A percentile compares a stretch with the other conserved stretches of the same genome.
Evolutionary conservation across 768 basidiomycete genomes (phyloP).

Genomic region (Chalciporus chontae): DNA sequence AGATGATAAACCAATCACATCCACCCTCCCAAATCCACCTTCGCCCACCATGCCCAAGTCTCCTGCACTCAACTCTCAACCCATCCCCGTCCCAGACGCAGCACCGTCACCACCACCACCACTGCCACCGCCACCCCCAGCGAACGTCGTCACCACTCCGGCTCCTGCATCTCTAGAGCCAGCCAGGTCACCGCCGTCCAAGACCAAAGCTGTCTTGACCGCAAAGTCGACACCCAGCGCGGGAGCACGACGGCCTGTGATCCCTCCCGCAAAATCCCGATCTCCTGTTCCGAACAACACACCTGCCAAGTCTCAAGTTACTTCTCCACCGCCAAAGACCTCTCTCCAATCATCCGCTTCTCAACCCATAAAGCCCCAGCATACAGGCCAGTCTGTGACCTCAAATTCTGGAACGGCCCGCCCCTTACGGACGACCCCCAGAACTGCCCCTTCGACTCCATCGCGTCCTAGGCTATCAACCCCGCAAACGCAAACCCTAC

Average conservation of each 20-base stretch:
- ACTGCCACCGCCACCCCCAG: constrained; percentile 17
- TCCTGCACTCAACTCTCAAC: constrained; percentile 28
- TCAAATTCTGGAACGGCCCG: constrained; percentile 32
- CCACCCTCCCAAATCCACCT: constrained; percentile 36
- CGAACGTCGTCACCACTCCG: constrained; percentile 17
- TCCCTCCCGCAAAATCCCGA: constrained; percentile 31
- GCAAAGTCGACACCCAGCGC: constrained; percentile 24
- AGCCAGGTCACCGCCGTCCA: constrained; percentile 19
- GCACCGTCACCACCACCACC: neutral
- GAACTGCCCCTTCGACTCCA: constrained; percentile 30
- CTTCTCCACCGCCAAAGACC: constrained; percentile 27
- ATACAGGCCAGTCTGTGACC: constrained; percentile 39
- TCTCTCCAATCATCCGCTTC: constrained; percentile 35
- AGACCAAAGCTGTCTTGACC: constrained; percentile 12
- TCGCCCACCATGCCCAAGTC: constrained; percentile 16
- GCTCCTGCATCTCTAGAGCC: constrained; percentile 21
- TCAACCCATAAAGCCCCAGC: constrained; percentile 36
- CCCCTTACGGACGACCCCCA: constrained; percentile 22
- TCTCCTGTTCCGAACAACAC: constrained; percentile 16
- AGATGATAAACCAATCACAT: constrained; percentile 33
- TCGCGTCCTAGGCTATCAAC: constrained; percentile 37
- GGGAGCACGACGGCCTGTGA: constrained; percentile 14
- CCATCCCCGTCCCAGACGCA: constrained; percentile 27
- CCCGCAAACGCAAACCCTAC: constrained; percentile 17
- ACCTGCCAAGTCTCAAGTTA: constrained; percentile 18